Base-by-base conservation (phyloP, 2,329 filamentous ascomycete genomes). In the Diaporthe capsici region DNA sequence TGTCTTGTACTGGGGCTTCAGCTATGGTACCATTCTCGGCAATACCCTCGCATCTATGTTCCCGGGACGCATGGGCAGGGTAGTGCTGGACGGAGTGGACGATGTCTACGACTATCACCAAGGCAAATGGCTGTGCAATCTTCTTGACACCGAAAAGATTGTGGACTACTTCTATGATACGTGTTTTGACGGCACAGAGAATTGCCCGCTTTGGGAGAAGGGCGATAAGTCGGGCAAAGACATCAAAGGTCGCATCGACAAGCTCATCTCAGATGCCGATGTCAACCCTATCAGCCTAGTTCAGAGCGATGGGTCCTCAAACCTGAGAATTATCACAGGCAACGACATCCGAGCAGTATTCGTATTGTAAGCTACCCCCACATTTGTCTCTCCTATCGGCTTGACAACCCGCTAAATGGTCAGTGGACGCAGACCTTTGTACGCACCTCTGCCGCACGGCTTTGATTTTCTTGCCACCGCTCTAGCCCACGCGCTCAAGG, bases 1-100 rank as follows among this genome's bases (percentile, higher is more conserved):
- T 17, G 77, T 89, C 42, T 86, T 86, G 78, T 90, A 88, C 77
- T 85, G 87, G 82, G 88, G 88, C 0, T 85, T 89, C 71, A 88
- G 87, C 8, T 90, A 90, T 75, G 86, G 86, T 7, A 87, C 85
- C 0, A 81, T 85, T 9, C 80, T 87, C 5, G 86, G 86, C 1
- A 84, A 83, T n/a, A 85, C 83, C 0, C 87, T 88, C 75, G 86
- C 86, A 12, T 83, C 83, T 5, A 82, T 87, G 80, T 86, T 83
- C 73, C 86, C 86, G 0, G 82, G 82, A 0, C 81, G 79, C 8
- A 80, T 88, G 12, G 86, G 83, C 0, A 83, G 86, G 20, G 79
- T 89, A 71, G 81, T 88, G 4, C 80, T 87, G 2, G 86, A 86
- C 25, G 85, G 82, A 1, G 82, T 87, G 3, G 79, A 77, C 22